Evolutionary conservation across 208 protist species (phyloP), one percentile per base, ranked within the genome.

Genomic region (Crithidia expoeki): DNA sequence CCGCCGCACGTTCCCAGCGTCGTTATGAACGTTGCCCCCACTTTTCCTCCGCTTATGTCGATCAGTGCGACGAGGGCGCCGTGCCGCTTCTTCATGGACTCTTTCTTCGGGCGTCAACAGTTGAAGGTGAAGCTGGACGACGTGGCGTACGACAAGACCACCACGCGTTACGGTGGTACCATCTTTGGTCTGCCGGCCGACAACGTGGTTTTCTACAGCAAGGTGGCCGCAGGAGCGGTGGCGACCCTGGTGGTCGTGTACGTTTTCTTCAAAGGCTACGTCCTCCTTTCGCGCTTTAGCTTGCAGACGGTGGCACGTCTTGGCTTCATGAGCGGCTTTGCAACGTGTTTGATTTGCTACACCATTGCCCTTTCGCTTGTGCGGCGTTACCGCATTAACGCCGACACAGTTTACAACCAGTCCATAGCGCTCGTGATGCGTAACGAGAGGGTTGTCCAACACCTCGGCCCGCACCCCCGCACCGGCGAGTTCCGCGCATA

Each of bases 351-450:
- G 12, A 66, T 94, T 27, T 71, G 84, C 38, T 89, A 93, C 81
- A 88, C 87, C 0, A 74, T 80, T 9, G 50, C 68, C 25, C 25
- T 96, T 17, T 68, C 76, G 14, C 44, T 94, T n/a, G 36, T 81
- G 28, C 80, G 86, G 3, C 85, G 88, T n/a, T 72, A 71, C 40
- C 77, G 74, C 56, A 96, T 96, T 55, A 94, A 92, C 66, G 76
- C 88, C 0, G 91, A 85, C 49, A 90, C 89, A 0, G 92, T 96
- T 50, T 96, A 96, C 80, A 96, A 96, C 55, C 92, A 96, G 65
- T 90, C 86, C 56, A 96, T 96, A 38, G 86, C 92, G 30, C 75
- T 96, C 25, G 92, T 86, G 25, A 93, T 94, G 87, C 78, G 68
- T 17, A 91, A 96, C 47, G 84, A 86, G 49, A 85, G 79, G 80